Base-by-base conservation (phyloP, 129 eudicot genomes). In the Chrysanthemum seticuspe region DNA sequence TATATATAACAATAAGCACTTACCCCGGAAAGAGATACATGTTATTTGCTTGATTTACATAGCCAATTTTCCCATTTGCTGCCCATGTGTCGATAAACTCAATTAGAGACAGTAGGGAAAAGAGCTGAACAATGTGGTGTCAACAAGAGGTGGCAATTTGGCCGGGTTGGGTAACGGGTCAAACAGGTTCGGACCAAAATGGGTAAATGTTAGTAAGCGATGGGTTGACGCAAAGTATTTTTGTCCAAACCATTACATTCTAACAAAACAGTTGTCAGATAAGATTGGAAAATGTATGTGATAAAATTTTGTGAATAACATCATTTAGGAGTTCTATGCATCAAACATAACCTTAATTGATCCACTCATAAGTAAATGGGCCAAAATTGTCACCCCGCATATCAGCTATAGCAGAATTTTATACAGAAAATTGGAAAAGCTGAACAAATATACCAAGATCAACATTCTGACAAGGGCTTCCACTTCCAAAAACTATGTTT, bases 21-120 rank as follows among this genome's bases (percentile, higher is more conserved):
- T 65, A 95, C 99, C 99, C 99, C 1, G 97, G 99, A 79, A 95
- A 95, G 27, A 95, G 91, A 74, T 95, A 95, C 99, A 95, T 95
- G 79, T 95, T 95, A 74, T 95, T 95, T 78, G 99, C 99, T 87
- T 95, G 99, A 78, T 95, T 95, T 65, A 91, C 99, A 80, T 95
- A 80, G 68, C 99, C 97, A 71, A 86, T 80, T 82, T 88, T 91
- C 51, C 99, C 99, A 70, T 86, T 91, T 73, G 89, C 99, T 95
- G 98, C 54, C 21, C 64, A 71, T 51, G 65, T 58, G 62, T 57
- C 70, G 67, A 70, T 67, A 27, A 77, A 53, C 47, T 31, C 18
- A 3, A 59, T 71, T 8, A 19, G 23, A 52, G 68, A 51, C 40
- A 47, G 18, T 12, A 77, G 5, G 45, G 10, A 68, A 10, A n/a